phyloP scores from a whole-genome alignment of 2,329 filamentous ascomycete species.

The Colletotrichum simmondsii region DNA sequence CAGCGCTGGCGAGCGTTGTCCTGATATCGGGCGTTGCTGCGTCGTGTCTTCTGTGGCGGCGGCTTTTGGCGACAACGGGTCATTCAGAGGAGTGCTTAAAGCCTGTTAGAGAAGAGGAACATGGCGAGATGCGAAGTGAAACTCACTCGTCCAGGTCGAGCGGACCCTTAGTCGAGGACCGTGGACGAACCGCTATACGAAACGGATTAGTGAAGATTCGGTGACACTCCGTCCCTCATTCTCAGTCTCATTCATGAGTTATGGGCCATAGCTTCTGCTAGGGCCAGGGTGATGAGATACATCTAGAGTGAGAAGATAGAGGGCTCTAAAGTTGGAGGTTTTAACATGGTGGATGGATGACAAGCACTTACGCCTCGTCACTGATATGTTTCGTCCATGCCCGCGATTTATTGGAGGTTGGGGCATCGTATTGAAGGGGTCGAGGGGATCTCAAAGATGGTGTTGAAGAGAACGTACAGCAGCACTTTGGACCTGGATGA shows the following conservation, averaged over 20 bases:
- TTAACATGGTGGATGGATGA: too few species aligned
- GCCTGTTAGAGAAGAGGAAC: constrained; percentile 35
- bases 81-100: constrained; percentile 35
- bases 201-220: background rate
- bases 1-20: constrained; percentile 38
- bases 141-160: constrained; percentile 81
- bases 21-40: constrained; percentile 35
- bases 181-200: constrained; percentile 64
- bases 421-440: constrained; percentile 8
- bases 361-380: constrained; percentile 25
- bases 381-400: constrained; percentile 31
- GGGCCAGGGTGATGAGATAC: background rate
- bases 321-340: background rate
- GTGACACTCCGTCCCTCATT: background rate
- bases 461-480: background rate
- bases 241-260: background rate
- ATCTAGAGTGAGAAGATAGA: background rate
- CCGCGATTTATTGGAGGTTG: constrained; percentile 24
- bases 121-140: constrained; percentile 15
- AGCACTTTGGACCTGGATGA: background rate
- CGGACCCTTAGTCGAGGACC: constrained; percentile 81
- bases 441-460: background rate
- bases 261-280: background rate
- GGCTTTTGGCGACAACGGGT: constrained; percentile 32
- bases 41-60: constrained; percentile 31